These are phyloP conservation scores for Penicillium canescens DNA, from an alignment of 495 filamentous ascomycete species.

Conservation along the genomic window DNA sequence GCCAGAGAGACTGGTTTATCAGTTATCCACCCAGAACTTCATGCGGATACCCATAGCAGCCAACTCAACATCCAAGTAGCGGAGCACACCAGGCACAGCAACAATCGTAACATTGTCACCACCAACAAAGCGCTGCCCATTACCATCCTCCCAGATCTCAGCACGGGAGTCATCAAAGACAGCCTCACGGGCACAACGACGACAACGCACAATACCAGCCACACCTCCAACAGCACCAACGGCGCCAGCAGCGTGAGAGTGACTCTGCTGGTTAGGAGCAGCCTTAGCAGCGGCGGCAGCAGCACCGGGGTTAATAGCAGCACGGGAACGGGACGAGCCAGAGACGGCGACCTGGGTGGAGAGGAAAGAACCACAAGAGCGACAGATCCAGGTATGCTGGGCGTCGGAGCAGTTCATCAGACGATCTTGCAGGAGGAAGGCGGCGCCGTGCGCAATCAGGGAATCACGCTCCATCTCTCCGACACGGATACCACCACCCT, in stretches of 20 bases:
- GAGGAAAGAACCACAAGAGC: constrained; percentile 82
- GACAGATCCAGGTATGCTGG: constrained; percentile 82
- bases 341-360: constrained; percentile 72
- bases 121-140: constrained; percentile 76
- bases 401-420: constrained; percentile 96
- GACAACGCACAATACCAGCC: constrained; percentile 75
- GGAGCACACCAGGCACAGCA: constrained; percentile 87
- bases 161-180: constrained; percentile 61
- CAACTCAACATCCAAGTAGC: constrained; percentile 92
- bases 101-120: constrained; percentile 89
- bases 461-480: constrained; percentile 99
- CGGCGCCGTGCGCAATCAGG: constrained; percentile 89
- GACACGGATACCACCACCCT: constrained; percentile 96
- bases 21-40: constrained; percentile 75
- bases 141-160: constrained; percentile 89
- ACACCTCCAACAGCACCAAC: constrained; percentile 40
- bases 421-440: constrained; percentile 92
- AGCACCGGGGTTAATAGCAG: constrained; percentile 30
- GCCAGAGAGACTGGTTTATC: constrained; percentile 15
- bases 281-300: constrained; percentile 35
- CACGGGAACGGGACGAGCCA: constrained; percentile 28
- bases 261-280: constrained; percentile 29
- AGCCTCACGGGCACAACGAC: constrained; percentile 74
- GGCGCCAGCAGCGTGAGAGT: constrained; percentile 11
- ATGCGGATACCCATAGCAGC: constrained; percentile 90